phyloP scores from a whole-genome alignment of 352 stramenopile species.

The Globisporangium mamillatum region DNA sequence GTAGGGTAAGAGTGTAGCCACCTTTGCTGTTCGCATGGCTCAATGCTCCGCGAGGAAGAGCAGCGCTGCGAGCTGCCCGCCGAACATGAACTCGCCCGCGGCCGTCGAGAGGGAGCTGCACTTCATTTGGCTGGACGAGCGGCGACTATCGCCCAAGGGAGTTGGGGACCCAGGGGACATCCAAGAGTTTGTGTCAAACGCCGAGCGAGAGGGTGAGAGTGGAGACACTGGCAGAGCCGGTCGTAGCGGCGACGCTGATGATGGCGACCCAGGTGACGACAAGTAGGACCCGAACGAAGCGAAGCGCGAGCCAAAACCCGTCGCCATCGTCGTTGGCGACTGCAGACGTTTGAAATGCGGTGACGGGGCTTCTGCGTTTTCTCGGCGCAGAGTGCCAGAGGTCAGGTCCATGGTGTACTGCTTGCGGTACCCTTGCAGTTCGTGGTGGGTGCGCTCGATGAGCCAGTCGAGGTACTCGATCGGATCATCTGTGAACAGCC shows the following conservation, averaged over 20 bases:
- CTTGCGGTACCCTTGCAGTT: conserved; percentile 38
- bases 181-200: neutral
- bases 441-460: conserved; percentile 34
- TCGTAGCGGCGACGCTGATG: conserved; percentile 6
- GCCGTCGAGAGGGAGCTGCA: conserved; percentile 27
- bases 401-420: conserved; percentile 37
- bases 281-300: conserved; percentile 31
- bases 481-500: conserved; percentile 36
- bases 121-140: conserved; percentile 33
- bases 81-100: conserved; percentile 39
- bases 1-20: too few species aligned
- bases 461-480: conserved; percentile 45
- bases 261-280: neutral
- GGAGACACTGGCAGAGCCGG: conserved; percentile 3
- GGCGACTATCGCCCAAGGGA: conserved; percentile 6
- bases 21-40: neutral
- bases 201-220: neutral
- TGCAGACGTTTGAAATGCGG: conserved; percentile 21
- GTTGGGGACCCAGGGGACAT: neutral
- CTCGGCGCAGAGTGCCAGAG: conserved; percentile 20
- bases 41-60: conserved; percentile 33
- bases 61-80: conserved; percentile 38
- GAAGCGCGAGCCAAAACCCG: conserved; percentile 27
- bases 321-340: conserved; percentile 19
- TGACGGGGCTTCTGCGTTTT: conserved; percentile 26